Evolutionary conservation across 176 grass and related monocot genomes (phyloP).

Genomic region (Eragrostis curvula): DNA sequence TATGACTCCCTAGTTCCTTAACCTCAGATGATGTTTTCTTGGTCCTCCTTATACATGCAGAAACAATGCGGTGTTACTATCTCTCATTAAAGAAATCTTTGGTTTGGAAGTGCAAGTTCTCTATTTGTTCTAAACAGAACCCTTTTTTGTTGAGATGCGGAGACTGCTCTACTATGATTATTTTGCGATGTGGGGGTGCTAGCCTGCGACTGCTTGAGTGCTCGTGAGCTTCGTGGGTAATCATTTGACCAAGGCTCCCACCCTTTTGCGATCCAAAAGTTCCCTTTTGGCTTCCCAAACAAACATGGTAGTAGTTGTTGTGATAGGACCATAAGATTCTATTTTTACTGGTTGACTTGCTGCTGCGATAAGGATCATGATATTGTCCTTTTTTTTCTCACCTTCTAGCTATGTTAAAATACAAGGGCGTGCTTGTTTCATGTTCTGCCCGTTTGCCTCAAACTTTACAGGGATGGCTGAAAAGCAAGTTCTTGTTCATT

Average conservation of each 20-base stretch:
- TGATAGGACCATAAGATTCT: slow-evolving; percentile 32
- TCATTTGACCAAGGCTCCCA: slow-evolving; percentile 46
- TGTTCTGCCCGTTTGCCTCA: slow-evolving; percentile 16
- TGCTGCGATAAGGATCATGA: slow-evolving; percentile 32
- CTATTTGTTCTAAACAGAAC: background rate
- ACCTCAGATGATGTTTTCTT: background rate
- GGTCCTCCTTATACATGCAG: background rate
- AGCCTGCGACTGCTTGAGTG: slow-evolving; percentile 17
- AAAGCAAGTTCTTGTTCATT: background rate
- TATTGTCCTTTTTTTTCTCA: background rate
- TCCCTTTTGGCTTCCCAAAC: slow-evolving; percentile 46
- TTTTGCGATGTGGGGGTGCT: slow-evolving; percentile 32
- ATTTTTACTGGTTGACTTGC: slow-evolving; percentile 1
- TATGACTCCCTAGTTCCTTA: background rate
- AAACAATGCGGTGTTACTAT: background rate
- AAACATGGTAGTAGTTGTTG: slow-evolving; percentile 35
- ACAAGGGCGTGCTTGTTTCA: slow-evolving; percentile 3
- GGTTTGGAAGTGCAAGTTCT: slow-evolving; percentile 11
- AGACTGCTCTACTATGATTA: slow-evolving; percentile 10
- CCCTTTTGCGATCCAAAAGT: slow-evolving; percentile 46
- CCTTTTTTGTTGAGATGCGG: background rate
- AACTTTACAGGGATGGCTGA: background rate
- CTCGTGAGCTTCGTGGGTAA: slow-evolving; percentile 37
- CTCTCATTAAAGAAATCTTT: background rate
- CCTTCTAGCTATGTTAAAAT: background rate